phyloP scores from a whole-genome alignment of 2,329 filamentous ascomycete genomes.

The Neonectria magnoliae region DNA sequence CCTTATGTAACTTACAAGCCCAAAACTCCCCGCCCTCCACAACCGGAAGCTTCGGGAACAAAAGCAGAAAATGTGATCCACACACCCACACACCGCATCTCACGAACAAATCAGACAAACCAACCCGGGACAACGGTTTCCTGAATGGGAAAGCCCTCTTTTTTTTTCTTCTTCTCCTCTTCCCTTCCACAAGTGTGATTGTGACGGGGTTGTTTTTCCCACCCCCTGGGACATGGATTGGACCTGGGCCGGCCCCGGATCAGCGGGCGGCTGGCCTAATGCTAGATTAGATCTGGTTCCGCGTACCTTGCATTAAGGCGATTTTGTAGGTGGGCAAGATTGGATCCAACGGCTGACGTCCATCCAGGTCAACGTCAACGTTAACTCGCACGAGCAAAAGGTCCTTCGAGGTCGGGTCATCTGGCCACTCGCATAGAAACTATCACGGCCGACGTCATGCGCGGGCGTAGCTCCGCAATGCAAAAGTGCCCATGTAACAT shows the following conservation, averaged over 20 bases:
- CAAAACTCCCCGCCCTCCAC: neutral
- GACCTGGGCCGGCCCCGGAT: constrained; percentile 3
- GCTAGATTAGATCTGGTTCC: constrained; percentile 5
- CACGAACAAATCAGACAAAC: constrained; percentile 4
- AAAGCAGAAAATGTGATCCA: neutral
- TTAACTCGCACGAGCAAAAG: neutral
- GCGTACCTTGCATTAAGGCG: constrained; percentile 11
- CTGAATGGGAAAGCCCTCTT: neutral
- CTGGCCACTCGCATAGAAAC: neutral
- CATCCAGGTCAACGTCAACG: neutral
- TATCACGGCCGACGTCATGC: constrained; percentile 10
- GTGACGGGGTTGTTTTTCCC: neutral
- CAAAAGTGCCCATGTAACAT: neutral
- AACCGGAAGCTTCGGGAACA: constrained; percentile 34
- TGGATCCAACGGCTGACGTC: neutral
- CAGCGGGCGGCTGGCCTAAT: neutral
- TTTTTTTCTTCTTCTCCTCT: neutral
- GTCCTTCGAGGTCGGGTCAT: neutral
- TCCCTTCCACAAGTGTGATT: neutral
- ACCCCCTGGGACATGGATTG: neutral
- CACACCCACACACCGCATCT: constrained; percentile 22
- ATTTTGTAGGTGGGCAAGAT: neutral
- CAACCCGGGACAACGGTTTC: neutral
- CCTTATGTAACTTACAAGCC: neutral
- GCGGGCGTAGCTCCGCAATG: neutral